A percentile compares a stretch with the other conserved stretches of the same genome.
phyloP scores from a whole-genome alignment of 106 monocot species.

The Dendrobium nobile region DNA sequence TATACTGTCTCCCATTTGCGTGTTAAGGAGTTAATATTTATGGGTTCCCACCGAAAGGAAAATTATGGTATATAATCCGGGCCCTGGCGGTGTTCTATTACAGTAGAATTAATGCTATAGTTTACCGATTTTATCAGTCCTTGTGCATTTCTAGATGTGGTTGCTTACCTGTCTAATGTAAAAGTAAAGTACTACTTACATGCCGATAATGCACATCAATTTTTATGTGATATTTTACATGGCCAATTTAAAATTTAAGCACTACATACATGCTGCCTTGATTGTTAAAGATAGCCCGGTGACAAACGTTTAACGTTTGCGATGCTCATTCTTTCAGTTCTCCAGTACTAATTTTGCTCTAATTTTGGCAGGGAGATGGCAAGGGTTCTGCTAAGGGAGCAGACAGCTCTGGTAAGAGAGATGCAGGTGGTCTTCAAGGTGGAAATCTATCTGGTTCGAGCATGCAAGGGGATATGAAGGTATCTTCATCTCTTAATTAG shows the following conservation, averaged over 20 bases:
- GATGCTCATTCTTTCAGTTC: not conserved
- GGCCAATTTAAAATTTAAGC: too few relatives aligned
- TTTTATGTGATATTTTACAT: too few relatives aligned
- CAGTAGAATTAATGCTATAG: too few relatives aligned
- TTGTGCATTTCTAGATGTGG: not conserved
- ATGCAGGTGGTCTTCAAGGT: conserved; percentile 19
- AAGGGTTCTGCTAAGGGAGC: conserved; percentile 28
- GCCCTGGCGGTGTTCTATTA: too few relatives aligned
- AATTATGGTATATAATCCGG: not conserved
- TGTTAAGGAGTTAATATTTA: not conserved
- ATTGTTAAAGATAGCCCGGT: not conserved
- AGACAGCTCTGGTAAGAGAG: conserved; percentile 24
- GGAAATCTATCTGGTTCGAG: conserved; percentile 26
- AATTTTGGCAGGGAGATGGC: conserved; percentile 29
- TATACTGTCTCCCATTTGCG: not conserved
- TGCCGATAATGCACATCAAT: too few relatives aligned
- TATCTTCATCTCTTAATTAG: not conserved
- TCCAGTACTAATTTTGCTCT: not conserved
- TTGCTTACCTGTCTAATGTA: not conserved
- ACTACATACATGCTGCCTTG: not conserved
- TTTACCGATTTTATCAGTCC: not conserved
- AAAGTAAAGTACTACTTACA: too few relatives aligned
- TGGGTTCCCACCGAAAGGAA: not conserved
- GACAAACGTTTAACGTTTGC: not conserved
- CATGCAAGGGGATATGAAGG: conserved; percentile 33